These are phyloP conservation scores for Geotrichum australiense DNA, from an alignment of 1,139 yeast species.

Conservation along the genomic window DNA sequence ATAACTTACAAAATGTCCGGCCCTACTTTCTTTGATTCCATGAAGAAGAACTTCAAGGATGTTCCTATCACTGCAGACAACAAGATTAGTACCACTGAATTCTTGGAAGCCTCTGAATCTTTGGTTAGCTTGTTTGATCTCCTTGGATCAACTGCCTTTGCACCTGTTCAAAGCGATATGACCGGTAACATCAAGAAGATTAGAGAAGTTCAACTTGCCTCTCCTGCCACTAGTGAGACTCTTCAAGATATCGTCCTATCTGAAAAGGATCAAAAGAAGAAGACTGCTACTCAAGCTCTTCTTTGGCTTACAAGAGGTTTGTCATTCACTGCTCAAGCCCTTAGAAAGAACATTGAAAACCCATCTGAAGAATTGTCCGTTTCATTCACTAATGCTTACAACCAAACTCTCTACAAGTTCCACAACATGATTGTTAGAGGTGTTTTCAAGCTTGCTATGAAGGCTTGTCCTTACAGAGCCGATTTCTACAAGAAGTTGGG, in stretches of 20 bases:
- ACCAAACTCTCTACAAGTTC: slow-evolving; percentile 69
- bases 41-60: slow-evolving; percentile 66
- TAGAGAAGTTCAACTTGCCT: slow-evolving; percentile 45
- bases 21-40: slow-evolving; percentile 64
- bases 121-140: slow-evolving; percentile 76
- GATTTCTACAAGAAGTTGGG: slow-evolving; percentile 81
- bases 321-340: slow-evolving; percentile 81
- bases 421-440: slow-evolving; percentile 82
- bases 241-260: slow-evolving; percentile 68
- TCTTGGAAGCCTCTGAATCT: slow-evolving; percentile 78
- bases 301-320: slow-evolving; percentile 79
- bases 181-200: slow-evolving; percentile 60
- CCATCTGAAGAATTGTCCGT: slow-evolving; percentile 60
- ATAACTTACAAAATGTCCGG: slow-evolving; percentile 7
- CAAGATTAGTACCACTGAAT: slow-evolving; percentile 65
- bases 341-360: slow-evolving; percentile 64
- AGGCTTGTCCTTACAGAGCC: slow-evolving; percentile 88
- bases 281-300: slow-evolving; percentile 86
- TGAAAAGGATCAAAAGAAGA: slow-evolving; percentile 58
- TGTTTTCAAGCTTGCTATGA: slow-evolving; percentile 88
- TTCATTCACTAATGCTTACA: slow-evolving; percentile 78
- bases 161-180: slow-evolving; percentile 83
- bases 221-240: slow-evolving; percentile 58
- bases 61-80: slow-evolving; percentile 49
- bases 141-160: slow-evolving; percentile 77